Percentiles rank a stretch among this genome's conserved stretches.
Evolutionary conservation across 2,329 filamentous ascomycete species (phyloP).

Genomic region (Neoarthrinium moseri): DNA sequence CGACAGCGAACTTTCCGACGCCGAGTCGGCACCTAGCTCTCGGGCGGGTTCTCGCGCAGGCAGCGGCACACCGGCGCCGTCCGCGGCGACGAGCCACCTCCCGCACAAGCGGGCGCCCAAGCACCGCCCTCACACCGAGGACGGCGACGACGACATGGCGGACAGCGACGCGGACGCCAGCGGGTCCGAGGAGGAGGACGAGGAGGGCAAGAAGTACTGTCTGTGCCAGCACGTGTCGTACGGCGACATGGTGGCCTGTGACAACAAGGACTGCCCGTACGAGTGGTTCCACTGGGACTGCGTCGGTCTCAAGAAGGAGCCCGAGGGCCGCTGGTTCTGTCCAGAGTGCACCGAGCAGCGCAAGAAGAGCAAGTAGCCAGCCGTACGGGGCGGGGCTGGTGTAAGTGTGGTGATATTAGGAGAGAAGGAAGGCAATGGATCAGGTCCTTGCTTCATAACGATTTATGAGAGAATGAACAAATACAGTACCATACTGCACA

Average conservation of each 20-base stretch:
- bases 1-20: conserved; percentile 65
- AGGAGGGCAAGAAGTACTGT: conserved; percentile 80
- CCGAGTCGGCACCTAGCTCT: conserved; percentile 53
- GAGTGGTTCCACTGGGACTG: conserved; percentile 89
- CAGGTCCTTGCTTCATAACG: too few relatives aligned
- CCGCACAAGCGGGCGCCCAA: conserved; percentile 12
- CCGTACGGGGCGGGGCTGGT: neutral
- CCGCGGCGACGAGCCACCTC: conserved; percentile 9
- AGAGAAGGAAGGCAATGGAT: too few relatives aligned
- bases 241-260: conserved; percentile 86
- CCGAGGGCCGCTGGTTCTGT: conserved; percentile 67
- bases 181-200: conserved; percentile 63
- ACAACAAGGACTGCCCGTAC: conserved; percentile 76
- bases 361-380: conserved; percentile 34
- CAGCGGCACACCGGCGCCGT: conserved; percentile 29
- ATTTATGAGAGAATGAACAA: neutral
- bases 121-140: conserved; percentile 13
- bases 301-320: conserved; percentile 66
- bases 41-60: conserved; percentile 40
- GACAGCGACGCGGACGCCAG: conserved; percentile 49
- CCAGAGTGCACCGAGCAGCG: conserved; percentile 57
- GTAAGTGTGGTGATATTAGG: too few relatives aligned
- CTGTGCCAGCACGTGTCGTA: conserved; percentile 80
- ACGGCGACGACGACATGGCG: conserved; percentile 27
- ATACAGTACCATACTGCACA: too few relatives aligned